Conservation (phyloP, 2,329 filamentous ascomycete species). For the Lachnellula arida region DNA sequence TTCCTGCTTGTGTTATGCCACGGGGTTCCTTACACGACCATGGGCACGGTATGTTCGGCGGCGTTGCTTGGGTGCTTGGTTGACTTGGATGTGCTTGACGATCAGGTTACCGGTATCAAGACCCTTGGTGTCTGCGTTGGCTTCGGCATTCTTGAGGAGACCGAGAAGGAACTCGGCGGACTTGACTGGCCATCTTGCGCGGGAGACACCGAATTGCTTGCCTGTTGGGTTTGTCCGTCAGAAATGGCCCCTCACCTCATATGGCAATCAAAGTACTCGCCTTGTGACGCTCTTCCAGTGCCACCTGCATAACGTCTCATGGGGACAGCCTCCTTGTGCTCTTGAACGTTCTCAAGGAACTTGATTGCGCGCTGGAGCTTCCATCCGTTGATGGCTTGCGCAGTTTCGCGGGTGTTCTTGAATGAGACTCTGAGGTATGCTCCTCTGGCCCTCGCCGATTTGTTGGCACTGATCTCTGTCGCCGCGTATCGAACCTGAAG, state of each 20-base stretch:
- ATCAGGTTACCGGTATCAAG: constrained; percentile 96
- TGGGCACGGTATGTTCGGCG: constrained; percentile 99
- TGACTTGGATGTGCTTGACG: constrained; percentile 99
- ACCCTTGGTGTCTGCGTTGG: constrained; percentile 95
- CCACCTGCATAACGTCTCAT: constrained; percentile 96
- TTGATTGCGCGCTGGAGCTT: constrained; percentile 88
- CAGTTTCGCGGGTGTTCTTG: constrained; percentile 99
- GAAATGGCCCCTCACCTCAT: constrained; percentile 4
- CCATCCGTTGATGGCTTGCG: constrained; percentile 99
- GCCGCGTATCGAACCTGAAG: constrained; percentile 81
- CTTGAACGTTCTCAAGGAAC: constrained; percentile 98
- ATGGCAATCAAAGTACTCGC: constrained; percentile 54
- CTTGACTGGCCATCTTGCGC: constrained; percentile 99
- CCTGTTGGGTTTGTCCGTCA: constrained; percentile 49
- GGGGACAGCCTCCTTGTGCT: constrained; percentile 95
- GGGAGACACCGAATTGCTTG: constrained; percentile 98
- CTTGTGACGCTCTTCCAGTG: constrained; percentile 95
- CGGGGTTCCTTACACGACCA: constrained; percentile 81
- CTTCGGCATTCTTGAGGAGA: constrained; percentile 95
- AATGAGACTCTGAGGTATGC: constrained; percentile 98
- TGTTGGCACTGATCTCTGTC: constrained; percentile 78
- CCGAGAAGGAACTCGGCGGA: constrained; percentile 96
- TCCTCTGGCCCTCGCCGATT: constrained; percentile 96
- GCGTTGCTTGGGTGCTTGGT: constrained; percentile 99
- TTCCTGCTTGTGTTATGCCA: neutral